Evolutionary conservation across 164 flowering plant species (phyloP).

Genomic region (Saururus chinensis): DNA sequence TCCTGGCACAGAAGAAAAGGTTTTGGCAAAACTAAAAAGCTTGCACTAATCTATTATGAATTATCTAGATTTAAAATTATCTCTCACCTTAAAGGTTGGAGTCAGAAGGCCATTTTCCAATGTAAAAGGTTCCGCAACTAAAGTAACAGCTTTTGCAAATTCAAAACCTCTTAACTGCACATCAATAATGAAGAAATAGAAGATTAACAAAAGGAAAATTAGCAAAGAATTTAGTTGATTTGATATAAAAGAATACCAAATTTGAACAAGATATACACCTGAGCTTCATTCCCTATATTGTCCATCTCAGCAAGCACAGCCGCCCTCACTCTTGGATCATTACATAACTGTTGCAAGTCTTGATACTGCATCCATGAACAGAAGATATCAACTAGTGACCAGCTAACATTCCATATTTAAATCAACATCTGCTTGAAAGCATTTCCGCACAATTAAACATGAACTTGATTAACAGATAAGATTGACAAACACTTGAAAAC

Average conservation of each 20-base stretch:
- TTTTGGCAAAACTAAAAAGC: not conserved
- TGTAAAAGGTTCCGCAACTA: conserved; percentile 76
- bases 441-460: not conserved
- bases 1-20: too few relatives aligned
- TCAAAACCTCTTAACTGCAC: conserved; percentile 92
- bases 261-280: conserved; percentile 28
- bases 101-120: conserved; percentile 87
- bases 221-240: not conserved
- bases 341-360: conserved; percentile 52
- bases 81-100: conserved; percentile 79
- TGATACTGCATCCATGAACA: conserved; percentile 35
- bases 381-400: not conserved
- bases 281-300: conserved; percentile 72
- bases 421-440: not conserved
- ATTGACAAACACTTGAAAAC: too few relatives aligned
- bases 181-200: too few relatives aligned
- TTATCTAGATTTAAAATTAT: not conserved
- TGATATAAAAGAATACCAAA: not conserved
- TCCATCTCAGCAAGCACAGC: conserved; percentile 91
- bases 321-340: conserved; percentile 61
- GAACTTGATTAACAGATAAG: too few relatives aligned
- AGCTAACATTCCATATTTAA: not conserved
- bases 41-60: too few relatives aligned
- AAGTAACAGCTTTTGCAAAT: conserved; percentile 74
- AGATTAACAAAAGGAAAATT: not conserved